A percentile compares a stretch with the other conserved stretches of the same genome.
Evolutionary conservation across 2,329 filamentous ascomycete genomes (phyloP).

Genomic region (Trichoderma sp.): DNA sequence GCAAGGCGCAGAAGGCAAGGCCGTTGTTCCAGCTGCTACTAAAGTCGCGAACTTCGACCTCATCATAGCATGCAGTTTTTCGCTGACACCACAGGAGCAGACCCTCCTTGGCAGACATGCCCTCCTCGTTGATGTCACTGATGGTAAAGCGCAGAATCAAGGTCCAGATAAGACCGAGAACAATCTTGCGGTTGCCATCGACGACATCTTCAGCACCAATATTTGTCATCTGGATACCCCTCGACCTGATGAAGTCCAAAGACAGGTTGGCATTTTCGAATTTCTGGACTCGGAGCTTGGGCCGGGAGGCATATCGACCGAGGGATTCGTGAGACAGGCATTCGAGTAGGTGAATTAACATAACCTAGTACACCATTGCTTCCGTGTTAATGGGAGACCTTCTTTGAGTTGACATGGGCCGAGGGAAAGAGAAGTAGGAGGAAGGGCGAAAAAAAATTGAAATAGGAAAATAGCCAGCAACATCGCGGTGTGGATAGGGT

Average conservation of each 20-base stretch:
- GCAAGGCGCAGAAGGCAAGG: conserved; percentile 88
- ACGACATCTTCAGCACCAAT: conserved; percentile 98
- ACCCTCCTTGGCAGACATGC: conserved; percentile 95
- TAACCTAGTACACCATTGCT: conserved; percentile 55
- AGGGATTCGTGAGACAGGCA: conserved; percentile 92
- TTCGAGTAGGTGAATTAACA: conserved; percentile 95
- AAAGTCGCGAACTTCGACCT: conserved; percentile 93
- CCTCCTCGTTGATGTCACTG: conserved; percentile 97
- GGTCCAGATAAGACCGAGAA: conserved; percentile 96
- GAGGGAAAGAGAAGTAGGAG: background rate
- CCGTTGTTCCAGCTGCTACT: conserved; percentile 97
- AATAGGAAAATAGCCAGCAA: background rate
- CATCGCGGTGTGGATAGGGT: background rate
- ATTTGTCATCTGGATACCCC: conserved; percentile 96
- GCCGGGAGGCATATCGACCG: conserved; percentile 93
- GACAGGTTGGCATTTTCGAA: conserved; percentile 98
- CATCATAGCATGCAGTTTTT: conserved; percentile 97
- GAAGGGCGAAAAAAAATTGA: background rate
- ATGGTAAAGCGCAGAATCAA: conserved; percentile 97
- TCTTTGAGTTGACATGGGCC: background rate
- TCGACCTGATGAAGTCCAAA: conserved; percentile 85
- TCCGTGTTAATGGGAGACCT: conserved; percentile 19
- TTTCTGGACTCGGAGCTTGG: conserved; percentile 90
- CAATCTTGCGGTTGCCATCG: conserved; percentile 96
- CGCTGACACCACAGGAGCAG: conserved; percentile 94